Evolutionary conservation across 345 rosid species (phyloP), one percentile per base, ranked within the genome.

Genomic region (Erucastrum elatum): DNA sequence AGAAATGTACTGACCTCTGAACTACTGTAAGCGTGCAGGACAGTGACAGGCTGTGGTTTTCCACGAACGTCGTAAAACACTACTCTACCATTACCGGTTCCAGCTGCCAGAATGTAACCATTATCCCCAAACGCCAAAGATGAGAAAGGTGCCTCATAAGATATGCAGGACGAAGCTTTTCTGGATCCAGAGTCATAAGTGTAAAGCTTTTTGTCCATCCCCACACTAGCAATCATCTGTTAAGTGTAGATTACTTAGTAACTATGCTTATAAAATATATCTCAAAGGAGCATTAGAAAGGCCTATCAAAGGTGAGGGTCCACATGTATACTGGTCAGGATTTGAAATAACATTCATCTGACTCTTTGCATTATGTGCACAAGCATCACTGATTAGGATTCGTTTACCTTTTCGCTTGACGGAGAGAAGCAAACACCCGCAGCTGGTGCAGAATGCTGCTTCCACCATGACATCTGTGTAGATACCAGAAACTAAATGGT

Each of bases 361-460:
- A 80, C 51, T 64, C 6, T 35, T 61, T 53, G 31, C 1, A 11
- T 63, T 51, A n/a, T 62, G 55, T 49, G 70, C 44, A 76, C 49
- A 81, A 66, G 58, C 55, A 21, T 55, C 51, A 70, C 6, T 60
- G 51, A 46, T 31, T 66, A 76, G 61, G 68, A 72, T 65, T 21
- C 69, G 34, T 30, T 74, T 59, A 96, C 99, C 98, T 96, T 96
- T 85, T 93, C 98, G 79, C 85, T 89, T 67, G 99, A 90, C 46
- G 98, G 99, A 27, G 97, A 96, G 86, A 96, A 96, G 87, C 94
- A 82, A 70, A 96, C 80, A 80, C 98, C 99, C 84, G 97, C 91
- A 51, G 94, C 74, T 77, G 99, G 99, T 56, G 99, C 99, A 74
- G 96, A 90, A 80, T 96, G 98, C 82, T 93, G 99, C 84, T 90